Base-by-base conservation (phyloP, 441 rosid genomes). In the Sinapis alba region DNA sequence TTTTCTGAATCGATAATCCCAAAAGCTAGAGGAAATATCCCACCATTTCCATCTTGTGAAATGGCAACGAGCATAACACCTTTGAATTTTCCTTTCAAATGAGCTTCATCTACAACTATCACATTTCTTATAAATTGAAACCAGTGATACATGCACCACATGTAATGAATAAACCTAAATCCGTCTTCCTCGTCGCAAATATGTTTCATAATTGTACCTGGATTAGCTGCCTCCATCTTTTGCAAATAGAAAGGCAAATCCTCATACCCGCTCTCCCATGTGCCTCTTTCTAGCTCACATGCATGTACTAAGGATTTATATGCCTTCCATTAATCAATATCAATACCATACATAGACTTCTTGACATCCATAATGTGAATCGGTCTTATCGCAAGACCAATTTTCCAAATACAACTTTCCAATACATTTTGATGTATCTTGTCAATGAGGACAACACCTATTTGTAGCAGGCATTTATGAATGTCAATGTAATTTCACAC, bases 1-100 rank as follows among this genome's bases (percentile, higher is more conserved):
- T 75, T 86, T 71, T 91, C 89, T 20, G 41, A 41, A 41, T 41
- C 50, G 1, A 41, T 18, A 41, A 41, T 41, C 16, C 16, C 50
- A 13, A 41, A 41, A 41, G 50, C 7, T 41, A 41, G 16, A 41
- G 16, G 16, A 41, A 41, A 41, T 4, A 41, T 41, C 50, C 50
- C 50, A 13, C 6, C 50, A 41, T 41, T 41, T 41, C 50, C 50
- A 41, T 41, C 50, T 13, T 41, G 50, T 41, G 50, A 41, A 41
- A 2, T 18, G 16, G 50, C 50, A n/a, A 41, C 50, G 15, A 41
- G 50, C 16, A 41, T 41, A 41, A 41, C 50, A 13, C 50, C 50
- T 41, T 13, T 41, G 7, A 13, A 41, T 41, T 41, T 41, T 41
- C 50, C 50, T 13, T 41, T 41, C 50, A 41, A 13, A 5, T 41